Percentiles rank a stretch among this genome's conserved stretches.
Conservation (phyloP, 2,329 filamentous ascomycete genomes). For the Paecilomyces sp. region DNA sequence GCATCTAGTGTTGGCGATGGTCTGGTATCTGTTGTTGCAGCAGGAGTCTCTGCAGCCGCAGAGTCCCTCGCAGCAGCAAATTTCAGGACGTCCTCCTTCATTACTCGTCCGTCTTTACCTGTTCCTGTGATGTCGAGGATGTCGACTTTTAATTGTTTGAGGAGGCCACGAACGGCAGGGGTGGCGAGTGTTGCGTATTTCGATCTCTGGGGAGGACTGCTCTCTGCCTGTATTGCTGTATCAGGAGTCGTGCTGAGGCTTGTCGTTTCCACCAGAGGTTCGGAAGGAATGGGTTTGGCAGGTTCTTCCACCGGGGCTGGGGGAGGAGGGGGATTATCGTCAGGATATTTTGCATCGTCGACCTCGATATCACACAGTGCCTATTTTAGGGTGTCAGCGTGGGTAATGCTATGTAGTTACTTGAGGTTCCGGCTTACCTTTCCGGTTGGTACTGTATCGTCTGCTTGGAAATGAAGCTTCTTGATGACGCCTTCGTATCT, state of each 20-base stretch:
- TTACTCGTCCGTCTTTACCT: conserved; percentile 80
- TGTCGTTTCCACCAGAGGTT: conserved; percentile 11
- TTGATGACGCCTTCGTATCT: conserved; percentile 93
- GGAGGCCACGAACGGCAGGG: conserved; percentile 82
- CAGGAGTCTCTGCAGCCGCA: conserved; percentile 10
- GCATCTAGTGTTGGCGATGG: conserved; percentile 30
- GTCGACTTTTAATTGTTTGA: conserved; percentile 69
- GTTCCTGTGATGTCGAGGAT: conserved; percentile 76
- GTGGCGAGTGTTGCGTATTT: conserved; percentile 74
- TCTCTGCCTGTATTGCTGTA: conserved; percentile 3
- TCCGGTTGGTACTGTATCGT: conserved; percentile 93
- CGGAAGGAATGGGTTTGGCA: conserved; percentile 10
- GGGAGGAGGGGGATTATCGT: conserved; percentile 39
- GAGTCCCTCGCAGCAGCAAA: conserved; percentile 54
- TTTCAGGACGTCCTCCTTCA: conserved; percentile 84
- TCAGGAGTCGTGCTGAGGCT: conserved; percentile 6
- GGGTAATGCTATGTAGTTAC: no score
- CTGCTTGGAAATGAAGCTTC: conserved; percentile 89
- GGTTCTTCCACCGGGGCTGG: conserved; percentile 19
- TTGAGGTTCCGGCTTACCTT: conserved; percentile 39
- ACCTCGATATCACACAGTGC: conserved; percentile 94
- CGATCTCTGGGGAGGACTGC: conserved; percentile 29
- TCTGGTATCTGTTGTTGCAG: conserved; percentile 14
- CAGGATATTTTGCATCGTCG: conserved; percentile 63
- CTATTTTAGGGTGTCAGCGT: conserved; percentile 33